Evolutionary conservation across 192 early-diverging fungal genomes (phyloP).

Genomic region (Backusella macrospora): DNA sequence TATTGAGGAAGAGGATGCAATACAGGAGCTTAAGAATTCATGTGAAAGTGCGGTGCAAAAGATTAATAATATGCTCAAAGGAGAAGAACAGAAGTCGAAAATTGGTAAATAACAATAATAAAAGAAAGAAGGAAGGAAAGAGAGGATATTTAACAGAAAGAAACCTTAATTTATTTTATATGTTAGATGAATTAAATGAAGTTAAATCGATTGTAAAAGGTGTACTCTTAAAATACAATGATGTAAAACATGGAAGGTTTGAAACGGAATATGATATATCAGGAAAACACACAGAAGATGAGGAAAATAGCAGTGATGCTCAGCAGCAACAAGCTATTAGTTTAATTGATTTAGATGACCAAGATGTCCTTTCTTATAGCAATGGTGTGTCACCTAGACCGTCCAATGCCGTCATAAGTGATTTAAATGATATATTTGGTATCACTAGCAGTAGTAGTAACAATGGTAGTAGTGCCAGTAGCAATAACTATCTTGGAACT

Average conservation of each 20-base stretch:
- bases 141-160: too few species aligned
- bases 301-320: not conserved
- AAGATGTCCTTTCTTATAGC: constrained; percentile 15
- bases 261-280: constrained; percentile 39
- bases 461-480: not conserved
- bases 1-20: not conserved
- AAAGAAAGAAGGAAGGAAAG: constrained; percentile 53
- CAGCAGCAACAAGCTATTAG: constrained; percentile 35
- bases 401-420: constrained; percentile 16
- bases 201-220: constrained; percentile 79
- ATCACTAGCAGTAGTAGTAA: not conserved
- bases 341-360: constrained; percentile 49
- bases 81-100: constrained; percentile 61
- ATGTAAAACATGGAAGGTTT: constrained; percentile 49
- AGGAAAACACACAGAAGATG: not conserved
- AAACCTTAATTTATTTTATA: not conserved
- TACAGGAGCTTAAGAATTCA: constrained; percentile 64
- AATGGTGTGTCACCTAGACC: not conserved
- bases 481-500: not conserved
- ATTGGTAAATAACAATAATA: constrained; percentile 41
- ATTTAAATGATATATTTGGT: constrained; percentile 28
- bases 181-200: not conserved
- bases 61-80: constrained; percentile 69
- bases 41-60: constrained; percentile 70
- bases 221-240: constrained; percentile 70